phyloP scores from a whole-genome alignment of 2,329 filamentous ascomycete genomes.

The Xylariomycetidae sp. region DNA sequence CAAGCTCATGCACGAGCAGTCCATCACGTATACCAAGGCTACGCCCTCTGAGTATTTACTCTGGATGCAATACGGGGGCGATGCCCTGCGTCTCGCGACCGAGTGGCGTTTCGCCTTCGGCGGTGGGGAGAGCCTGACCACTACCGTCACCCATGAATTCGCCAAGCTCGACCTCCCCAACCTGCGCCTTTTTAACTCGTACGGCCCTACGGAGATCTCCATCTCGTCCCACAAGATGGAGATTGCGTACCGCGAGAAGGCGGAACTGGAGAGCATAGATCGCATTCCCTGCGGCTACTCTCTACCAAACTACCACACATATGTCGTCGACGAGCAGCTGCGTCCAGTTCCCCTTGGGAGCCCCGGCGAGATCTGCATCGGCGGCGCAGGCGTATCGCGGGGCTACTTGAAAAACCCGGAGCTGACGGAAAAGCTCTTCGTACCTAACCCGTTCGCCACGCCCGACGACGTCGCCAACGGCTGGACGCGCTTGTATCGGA shows the following conservation, averaged over 20 bases:
- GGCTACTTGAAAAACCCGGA: slow-evolving; percentile 30
- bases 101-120: slow-evolving; percentile 27
- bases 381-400: slow-evolving; percentile 29
- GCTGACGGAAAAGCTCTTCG: slow-evolving; percentile 3
- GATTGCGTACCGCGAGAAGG: slow-evolving; percentile 3
- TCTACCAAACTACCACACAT: slow-evolving; percentile 17
- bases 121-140: slow-evolving; percentile 26
- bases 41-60: slow-evolving; percentile 34
- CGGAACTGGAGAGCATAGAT: too few relatives aligned
- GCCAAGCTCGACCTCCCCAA: slow-evolving; percentile 4
- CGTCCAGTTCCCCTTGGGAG: slow-evolving; percentile 33
- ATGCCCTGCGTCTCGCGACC: slow-evolving; percentile 6
- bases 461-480: slow-evolving; percentile 1
- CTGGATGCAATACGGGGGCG: slow-evolving; percentile 15
- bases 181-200: slow-evolving; percentile 12
- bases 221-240: slow-evolving; percentile 8
- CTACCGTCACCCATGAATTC: slow-evolving; percentile 5
- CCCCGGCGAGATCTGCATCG: slow-evolving; percentile 38
- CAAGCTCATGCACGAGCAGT: slow-evolving; percentile 25
- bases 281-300: slow-evolving; percentile 7
- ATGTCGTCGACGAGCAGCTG: slow-evolving; percentile 35
- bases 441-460: slow-evolving; percentile 1
- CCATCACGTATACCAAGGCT: slow-evolving; percentile 29
- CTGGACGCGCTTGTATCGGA: slow-evolving; percentile 18
- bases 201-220: slow-evolving; percentile 13